A percentile compares a stretch with the other conserved stretches of the same genome.
Conservation (phyloP, 2,329 filamentous ascomycete genomes). For the Cladophialophora immunda region DNA sequence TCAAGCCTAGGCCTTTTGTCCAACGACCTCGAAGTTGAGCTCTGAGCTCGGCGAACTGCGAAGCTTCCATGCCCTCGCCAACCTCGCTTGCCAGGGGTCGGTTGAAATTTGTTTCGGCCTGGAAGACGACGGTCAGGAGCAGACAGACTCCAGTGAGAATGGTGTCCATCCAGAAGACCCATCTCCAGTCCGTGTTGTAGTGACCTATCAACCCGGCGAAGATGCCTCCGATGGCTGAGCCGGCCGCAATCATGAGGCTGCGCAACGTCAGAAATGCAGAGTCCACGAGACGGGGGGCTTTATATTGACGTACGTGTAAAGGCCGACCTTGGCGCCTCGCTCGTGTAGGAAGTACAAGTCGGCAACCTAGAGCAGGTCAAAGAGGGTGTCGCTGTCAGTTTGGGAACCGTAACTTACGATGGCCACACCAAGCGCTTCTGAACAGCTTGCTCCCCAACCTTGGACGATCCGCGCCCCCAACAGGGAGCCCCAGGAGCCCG, state of each 20-base stretch:
- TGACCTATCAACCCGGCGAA: slow-evolving; percentile 19
- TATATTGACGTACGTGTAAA: slow-evolving; percentile 11
- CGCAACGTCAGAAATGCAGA: slow-evolving; percentile 1
- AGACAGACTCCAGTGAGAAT: slow-evolving; percentile 15
- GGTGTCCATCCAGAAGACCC: slow-evolving; percentile 13
- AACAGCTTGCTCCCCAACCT: slow-evolving; percentile 13
- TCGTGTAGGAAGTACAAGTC: slow-evolving; percentile 25
- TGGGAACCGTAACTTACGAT: slow-evolving; percentile 7
- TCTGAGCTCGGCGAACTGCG: slow-evolving; percentile 11
- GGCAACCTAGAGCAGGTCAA: slow-evolving; percentile 17
- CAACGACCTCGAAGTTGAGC: not conserved
- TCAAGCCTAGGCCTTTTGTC: slow-evolving; percentile 1
- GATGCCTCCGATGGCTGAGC: slow-evolving; percentile 8
- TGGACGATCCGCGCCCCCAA: slow-evolving; percentile 15
- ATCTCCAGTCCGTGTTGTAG: slow-evolving; percentile 11
- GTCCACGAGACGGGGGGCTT: slow-evolving; percentile 1
- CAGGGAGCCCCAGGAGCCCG: slow-evolving; percentile 5
- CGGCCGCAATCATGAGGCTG: slow-evolving; percentile 10
- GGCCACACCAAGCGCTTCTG: slow-evolving; percentile 7
- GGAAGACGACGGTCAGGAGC: slow-evolving; percentile 3
- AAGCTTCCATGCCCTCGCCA: slow-evolving; percentile 2
- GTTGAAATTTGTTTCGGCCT: slow-evolving; percentile 22
- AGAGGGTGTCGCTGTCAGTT: not conserved
- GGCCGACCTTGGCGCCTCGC: slow-evolving; percentile 11
- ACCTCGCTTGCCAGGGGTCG: slow-evolving; percentile 6